These are phyloP conservation scores for Carex pumila DNA, from an alignment of 176 grass and related monocot species.

Conservation along the genomic window DNA sequence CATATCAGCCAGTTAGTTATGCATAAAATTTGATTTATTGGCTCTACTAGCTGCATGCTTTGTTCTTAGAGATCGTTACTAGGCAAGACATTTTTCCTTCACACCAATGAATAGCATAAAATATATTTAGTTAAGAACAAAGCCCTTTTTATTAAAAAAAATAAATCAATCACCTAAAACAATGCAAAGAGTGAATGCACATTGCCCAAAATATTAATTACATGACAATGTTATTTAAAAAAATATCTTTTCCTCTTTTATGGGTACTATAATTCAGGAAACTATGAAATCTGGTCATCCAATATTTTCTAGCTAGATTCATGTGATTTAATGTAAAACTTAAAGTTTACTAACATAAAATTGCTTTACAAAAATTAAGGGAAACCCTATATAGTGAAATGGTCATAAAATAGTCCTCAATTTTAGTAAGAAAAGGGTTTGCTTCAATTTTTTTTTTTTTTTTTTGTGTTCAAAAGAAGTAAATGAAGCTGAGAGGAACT, in stretches of 20 bases:
- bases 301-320: background rate
- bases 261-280: background rate
- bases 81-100: background rate
- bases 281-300: background rate
- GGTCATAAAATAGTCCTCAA: background rate
- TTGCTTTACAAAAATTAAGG: background rate
- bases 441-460: background rate
- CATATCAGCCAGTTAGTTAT: background rate
- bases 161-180: background rate
- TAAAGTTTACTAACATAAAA: background rate
- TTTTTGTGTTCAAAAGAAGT: background rate
- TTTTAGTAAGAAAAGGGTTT: background rate
- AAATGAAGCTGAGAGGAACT: background rate
- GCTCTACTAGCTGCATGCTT: background rate
- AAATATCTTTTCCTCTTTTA: background rate
- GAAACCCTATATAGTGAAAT: background rate
- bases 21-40: background rate
- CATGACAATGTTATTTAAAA: background rate
- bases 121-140: background rate
- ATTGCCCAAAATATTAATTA: slow-evolving; percentile 5
- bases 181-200: background rate
- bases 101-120: background rate
- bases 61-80: background rate
- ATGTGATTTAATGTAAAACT: background rate
- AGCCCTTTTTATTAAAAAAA: background rate